Conservation (phyloP, 768 basidiomycete species). For the Sutorius australiensis region DNA sequence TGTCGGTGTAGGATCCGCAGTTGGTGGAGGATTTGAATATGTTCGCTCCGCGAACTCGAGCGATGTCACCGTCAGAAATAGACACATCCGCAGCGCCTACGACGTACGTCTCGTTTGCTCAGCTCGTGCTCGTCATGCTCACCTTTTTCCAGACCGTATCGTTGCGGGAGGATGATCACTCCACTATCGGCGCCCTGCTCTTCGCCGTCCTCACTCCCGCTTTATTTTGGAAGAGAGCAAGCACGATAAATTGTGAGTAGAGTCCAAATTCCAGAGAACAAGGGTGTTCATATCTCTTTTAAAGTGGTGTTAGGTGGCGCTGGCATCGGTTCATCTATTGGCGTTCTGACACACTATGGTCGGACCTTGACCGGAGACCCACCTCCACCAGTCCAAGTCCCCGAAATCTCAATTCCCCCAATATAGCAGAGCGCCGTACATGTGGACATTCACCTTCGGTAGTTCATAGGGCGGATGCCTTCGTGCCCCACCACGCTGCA, state of each 20-base stretch:
- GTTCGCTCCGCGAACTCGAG: conserved; percentile 53
- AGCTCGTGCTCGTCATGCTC: neutral
- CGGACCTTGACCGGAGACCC: conserved; percentile 53
- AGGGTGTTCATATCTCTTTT: neutral
- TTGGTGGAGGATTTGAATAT: conserved; percentile 58
- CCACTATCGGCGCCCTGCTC: conserved; percentile 68
- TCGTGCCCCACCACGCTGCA: neutral
- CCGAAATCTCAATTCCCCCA: conserved; percentile 26
- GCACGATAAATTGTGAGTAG: conserved; percentile 53
- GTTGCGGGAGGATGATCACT: conserved; percentile 67
- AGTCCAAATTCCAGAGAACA: neutral
- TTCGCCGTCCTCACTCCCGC: conserved; percentile 63
- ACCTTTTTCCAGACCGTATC: conserved; percentile 45
- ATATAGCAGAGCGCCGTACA: neutral
- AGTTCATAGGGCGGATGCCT: neutral
- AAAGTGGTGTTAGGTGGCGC: conserved; percentile 71
- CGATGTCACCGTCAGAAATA: conserved; percentile 44
- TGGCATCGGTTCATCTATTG: conserved; percentile 59
- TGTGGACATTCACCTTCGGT: neutral
- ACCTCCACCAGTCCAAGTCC: conserved; percentile 39
- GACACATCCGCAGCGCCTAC: conserved; percentile 52
- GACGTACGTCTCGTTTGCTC: conserved; percentile 43
- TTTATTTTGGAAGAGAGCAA: conserved; percentile 68
- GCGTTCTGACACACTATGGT: conserved; percentile 54
- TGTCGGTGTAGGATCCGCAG: conserved; percentile 31